Percentiles rank a stretch among this genome's conserved stretches.
phyloP scores from a whole-genome alignment of 495 filamentous ascomycete genomes.

The Cenococcum geophilum region DNA sequence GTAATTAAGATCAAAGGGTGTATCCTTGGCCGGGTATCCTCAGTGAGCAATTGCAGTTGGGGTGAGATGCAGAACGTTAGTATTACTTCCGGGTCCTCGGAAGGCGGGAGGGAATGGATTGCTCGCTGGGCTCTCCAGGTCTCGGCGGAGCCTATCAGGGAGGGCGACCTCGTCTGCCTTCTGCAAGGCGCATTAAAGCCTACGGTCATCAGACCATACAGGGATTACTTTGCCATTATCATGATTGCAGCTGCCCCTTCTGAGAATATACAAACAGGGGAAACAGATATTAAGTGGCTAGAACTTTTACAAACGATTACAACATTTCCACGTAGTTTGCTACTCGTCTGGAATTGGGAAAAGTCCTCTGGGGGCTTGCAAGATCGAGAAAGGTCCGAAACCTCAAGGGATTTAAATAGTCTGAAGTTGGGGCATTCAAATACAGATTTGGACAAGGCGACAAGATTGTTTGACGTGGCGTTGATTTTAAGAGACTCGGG shows the following conservation, averaged over 20 bases:
- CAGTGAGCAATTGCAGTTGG: background rate
- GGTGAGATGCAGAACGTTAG: conserved; percentile 22
- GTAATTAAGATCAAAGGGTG: conserved; percentile 29
- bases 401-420: background rate
- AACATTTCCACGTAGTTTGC: conserved; percentile 21
- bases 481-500: conserved; percentile 17
- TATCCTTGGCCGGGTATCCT: conserved; percentile 6
- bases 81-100: conserved; percentile 21
- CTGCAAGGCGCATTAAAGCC: conserved; percentile 32
- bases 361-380: background rate
- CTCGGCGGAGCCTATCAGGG: conserved; percentile 26
- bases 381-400: background rate
- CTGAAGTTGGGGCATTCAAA: background rate
- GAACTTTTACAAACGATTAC: conserved; percentile 9
- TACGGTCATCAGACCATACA: conserved; percentile 27
- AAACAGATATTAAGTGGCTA: background rate
- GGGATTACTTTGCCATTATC: conserved; percentile 29
- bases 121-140: conserved; percentile 30
- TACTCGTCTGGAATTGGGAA: conserved; percentile 29
- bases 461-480: conserved; percentile 23
- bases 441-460: conserved; percentile 9
- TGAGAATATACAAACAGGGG: conserved; percentile 1
- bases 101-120: conserved; percentile 1
- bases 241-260: conserved; percentile 26
- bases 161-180: conserved; percentile 34